Base-by-base conservation (phyloP, 345 rosid species). In the Anastatica hierochuntica region DNA sequence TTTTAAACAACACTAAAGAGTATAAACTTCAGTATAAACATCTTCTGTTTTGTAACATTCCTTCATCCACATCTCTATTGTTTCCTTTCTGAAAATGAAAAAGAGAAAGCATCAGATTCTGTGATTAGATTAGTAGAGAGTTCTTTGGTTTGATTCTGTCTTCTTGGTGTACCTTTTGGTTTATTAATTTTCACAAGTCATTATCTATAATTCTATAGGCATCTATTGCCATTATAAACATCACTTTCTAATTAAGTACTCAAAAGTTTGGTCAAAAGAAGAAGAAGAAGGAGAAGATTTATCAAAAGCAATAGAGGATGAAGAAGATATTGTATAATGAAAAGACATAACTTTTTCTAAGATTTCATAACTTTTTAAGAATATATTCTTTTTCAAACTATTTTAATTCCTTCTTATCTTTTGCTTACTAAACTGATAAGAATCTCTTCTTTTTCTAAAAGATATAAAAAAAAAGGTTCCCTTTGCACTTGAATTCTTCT, bases 311-410 rank as follows among this genome's bases (percentile, higher is more conserved):
- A n/a, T n/a, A n/a, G n/a, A n/a, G n/a, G n/a, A n/a, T n/a, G n/a
- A n/a, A n/a, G n/a, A n/a, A n/a, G n/a, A n/a, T n/a, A n/a, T n/a
- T n/a, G n/a, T n/a, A n/a, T n/a, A n/a, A n/a, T n/a, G n/a, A n/a
- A n/a, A n/a, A n/a, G n/a, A n/a, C n/a, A n/a, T n/a, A n/a, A n/a
- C n/a, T n/a, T n/a, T n/a, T n/a, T n/a, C n/a, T n/a, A n/a, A n/a
- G 43, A 53, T 67, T 59, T 66, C 64, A 38, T 53, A 44, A n/a
- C n/a, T 50, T 64, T 64, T 58, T 58, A 14, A 52, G 61, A 51
- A 67, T 53, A 46, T 60, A 60, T 60, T 53, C 61, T 30, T 44
- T 38, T 10, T 7, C 21, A 9, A 2, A 21, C 5, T 66, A 36
- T 52, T 37, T 51, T 58, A 35, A 36, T 45, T 67, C 51, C 46